Evolutionary conservation across 208 protist species (phyloP), one percentile per base, ranked within the genome.

Genomic region (Trypanosoma brucei): DNA sequence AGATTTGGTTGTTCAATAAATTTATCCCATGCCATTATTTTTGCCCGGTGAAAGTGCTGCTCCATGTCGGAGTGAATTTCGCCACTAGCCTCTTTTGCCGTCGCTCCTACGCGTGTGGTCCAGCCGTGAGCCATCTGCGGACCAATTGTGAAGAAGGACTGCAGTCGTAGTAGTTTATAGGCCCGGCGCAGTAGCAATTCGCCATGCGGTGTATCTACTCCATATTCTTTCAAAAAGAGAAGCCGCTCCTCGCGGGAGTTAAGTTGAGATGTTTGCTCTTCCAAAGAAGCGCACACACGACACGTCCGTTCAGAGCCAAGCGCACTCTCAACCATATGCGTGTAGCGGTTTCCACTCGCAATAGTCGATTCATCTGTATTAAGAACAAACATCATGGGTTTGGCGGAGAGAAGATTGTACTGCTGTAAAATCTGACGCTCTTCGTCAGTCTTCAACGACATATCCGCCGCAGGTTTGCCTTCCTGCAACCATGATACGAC

Each of bases 121-220:
- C 90, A 95, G 5, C 68, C 84, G 65, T 85, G 82, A 14, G 87
- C 76, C 87, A 93, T 93, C 40, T 81, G 72, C 31, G 90, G 90
- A 34, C 90, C 90, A 9, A 93, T 84, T 2, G 90, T 95, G 74
- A 92, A 95, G 61, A 95, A 95, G 13, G 86, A 86, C 56, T 93
- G 80, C 54, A 93, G 70, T 36, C 62, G 68, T 50, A 92, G 71
- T 34, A 92, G 51, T 8, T 44, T 3, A 51, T 87, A 86, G 38
- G 90, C 85, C 36, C 62, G 59, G 54, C 64, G 64, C 68, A 93
- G 66, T n/a, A 95, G 59, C 30, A 80, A 69, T 63, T 93, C 79
- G 14, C 86, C 84, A n/a, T 65, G 69, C 22, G 84, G 84, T 34
- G 68, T 66, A 13, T 81, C 62, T 50, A 95, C 82, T 53, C 76